Percentiles rank a stretch among this genome's conserved stretches.
phyloP scores from a whole-genome alignment of 371 early-diverging fungal genomes.

The Mucor circinelloides region DNA sequence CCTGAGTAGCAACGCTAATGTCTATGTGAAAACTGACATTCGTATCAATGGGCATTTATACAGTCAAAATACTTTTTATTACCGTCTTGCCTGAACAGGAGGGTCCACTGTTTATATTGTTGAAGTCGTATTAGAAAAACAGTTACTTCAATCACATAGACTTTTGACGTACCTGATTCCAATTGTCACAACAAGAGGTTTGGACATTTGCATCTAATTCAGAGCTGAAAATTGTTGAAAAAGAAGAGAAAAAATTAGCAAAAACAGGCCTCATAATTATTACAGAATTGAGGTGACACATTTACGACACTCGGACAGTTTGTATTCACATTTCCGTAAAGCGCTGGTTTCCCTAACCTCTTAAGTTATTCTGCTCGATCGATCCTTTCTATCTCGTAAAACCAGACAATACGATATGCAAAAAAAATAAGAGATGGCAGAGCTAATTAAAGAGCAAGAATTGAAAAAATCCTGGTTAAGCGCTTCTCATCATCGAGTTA shows the following conservation, averaged over 20 bases:
- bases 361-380: not conserved
- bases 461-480: too few relatives aligned
- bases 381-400: not conserved
- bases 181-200: slow-evolving; percentile 5
- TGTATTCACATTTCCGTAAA: not conserved
- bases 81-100: slow-evolving; percentile 69
- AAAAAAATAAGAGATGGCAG: not conserved
- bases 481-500: not conserved
- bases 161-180: slow-evolving; percentile 3
- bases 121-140: not conserved
- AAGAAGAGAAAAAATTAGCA: not conserved
- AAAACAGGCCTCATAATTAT: not conserved
- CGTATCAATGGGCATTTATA: not conserved
- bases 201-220: not conserved
- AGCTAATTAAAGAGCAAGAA: too few relatives aligned
- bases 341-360: not conserved
- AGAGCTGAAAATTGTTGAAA: not conserved
- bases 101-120: slow-evolving; percentile 37
- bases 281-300: not conserved
- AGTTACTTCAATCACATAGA: not conserved
- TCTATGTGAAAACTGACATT: slow-evolving; percentile 29
- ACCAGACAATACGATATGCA: not conserved
- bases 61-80: not conserved
- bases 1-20: slow-evolving; percentile 53
- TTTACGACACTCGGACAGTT: not conserved